Percentiles rank a stretch among this genome's conserved stretches.
Evolutionary conservation across 176 grass and related monocot species (phyloP).

Genomic region (Juncus effusus): DNA sequence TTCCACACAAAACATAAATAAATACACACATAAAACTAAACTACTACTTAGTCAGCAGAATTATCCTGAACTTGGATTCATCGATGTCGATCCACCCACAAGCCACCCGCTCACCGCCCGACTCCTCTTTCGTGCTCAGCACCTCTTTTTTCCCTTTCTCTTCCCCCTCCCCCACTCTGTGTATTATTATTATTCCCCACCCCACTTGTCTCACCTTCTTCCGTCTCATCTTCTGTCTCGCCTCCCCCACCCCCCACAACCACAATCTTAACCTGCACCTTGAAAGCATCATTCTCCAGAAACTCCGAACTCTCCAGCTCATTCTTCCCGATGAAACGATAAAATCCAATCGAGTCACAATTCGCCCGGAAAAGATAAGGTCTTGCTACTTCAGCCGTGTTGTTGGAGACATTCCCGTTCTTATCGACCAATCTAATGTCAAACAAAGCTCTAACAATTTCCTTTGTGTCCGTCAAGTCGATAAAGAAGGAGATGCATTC

Average conservation of each 20-base stretch:
- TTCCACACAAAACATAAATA: too few species aligned
- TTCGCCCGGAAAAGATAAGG: neutral
- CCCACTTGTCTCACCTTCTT: neutral
- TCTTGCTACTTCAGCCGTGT: neutral
- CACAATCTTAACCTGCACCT: neutral
- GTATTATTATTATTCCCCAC: neutral
- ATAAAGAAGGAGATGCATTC: slow-evolving; percentile 10
- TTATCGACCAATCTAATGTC: slow-evolving; percentile 8
- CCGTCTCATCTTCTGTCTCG: neutral
- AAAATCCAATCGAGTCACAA: neutral
- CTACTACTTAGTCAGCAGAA: too few species aligned
- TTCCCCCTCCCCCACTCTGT: slow-evolving; percentile 2
- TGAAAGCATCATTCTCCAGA: neutral
- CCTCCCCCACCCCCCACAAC: neutral
- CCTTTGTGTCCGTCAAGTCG: neutral
- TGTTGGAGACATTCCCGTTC: neutral
- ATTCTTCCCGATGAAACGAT: slow-evolving; percentile 5
- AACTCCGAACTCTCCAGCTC: neutral
- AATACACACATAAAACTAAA: too few species aligned
- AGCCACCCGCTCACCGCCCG: neutral
- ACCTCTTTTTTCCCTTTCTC: slow-evolving; percentile 9
- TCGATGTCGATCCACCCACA: slow-evolving; percentile 5
- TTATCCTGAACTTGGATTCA: slow-evolving; percentile 10
- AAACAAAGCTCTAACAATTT: neutral
- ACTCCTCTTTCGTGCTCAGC: slow-evolving; percentile 6